phyloP scores from a whole-genome alignment of 2,329 filamentous ascomycete genomes.

The Colletotrichum sojae region DNA sequence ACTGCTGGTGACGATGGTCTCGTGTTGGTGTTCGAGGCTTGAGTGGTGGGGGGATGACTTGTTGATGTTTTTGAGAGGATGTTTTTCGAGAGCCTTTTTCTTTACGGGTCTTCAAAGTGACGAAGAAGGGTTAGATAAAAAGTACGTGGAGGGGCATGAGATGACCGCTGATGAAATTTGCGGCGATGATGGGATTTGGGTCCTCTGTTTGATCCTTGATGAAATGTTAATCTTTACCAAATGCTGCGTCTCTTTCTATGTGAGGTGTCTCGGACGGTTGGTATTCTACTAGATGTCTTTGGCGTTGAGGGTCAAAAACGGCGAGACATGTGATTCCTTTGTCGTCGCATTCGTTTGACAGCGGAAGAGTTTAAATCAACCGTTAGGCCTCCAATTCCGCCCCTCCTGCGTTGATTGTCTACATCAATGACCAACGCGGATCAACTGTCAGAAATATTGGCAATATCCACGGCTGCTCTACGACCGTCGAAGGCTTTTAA shows the following conservation, averaged over 20 bases:
- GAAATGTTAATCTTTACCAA: neutral
- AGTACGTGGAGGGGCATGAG: neutral
- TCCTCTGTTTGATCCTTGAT: neutral
- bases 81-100: neutral
- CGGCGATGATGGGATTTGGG: neutral
- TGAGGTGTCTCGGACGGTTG: neutral
- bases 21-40: conserved; percentile 76
- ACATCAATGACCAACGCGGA: neutral
- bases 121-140: neutral
- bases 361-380: neutral
- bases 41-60: conserved; percentile 28
- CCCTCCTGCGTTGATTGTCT: neutral
- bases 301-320: neutral
- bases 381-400: neutral
- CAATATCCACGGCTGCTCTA: too few species aligned
- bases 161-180: too few species aligned
- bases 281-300: neutral
- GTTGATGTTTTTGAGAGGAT: neutral
- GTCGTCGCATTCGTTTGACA: conserved; percentile 5
- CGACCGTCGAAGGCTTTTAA: too few species aligned
- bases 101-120: conserved; percentile 30
- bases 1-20: conserved; percentile 92
- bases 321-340: conserved; percentile 5
- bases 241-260: neutral
- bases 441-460: neutral